Evolutionary conservation across 164 flowering plant genomes (phyloP).

Genomic region (Vitis rupestris): DNA sequence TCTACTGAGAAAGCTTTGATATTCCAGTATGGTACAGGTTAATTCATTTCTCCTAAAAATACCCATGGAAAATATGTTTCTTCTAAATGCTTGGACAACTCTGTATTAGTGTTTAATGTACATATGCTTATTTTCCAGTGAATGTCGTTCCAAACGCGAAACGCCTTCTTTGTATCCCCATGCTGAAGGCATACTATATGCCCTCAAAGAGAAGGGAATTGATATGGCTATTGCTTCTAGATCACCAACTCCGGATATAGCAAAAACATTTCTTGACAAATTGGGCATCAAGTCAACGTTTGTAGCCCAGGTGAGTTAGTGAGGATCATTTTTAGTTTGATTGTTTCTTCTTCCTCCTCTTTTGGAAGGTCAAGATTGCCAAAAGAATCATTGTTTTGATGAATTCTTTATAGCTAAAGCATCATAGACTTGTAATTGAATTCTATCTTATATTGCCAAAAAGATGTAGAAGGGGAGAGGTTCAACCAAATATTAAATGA

Average conservation of each 20-base stretch:
- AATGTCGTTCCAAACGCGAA: slow-evolving; percentile 80
- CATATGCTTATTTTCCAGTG: slow-evolving; percentile 42
- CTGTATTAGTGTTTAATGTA: neutral
- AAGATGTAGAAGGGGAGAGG: too few species aligned
- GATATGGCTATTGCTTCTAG: slow-evolving; percentile 93
- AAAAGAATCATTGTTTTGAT: too few species aligned
- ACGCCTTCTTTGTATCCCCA: slow-evolving; percentile 86
- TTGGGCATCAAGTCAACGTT: slow-evolving; percentile 71
- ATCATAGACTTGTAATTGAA: too few species aligned
- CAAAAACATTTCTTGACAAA: slow-evolving; percentile 79
- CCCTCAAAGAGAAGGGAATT: slow-evolving; percentile 85
- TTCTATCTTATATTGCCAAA: too few species aligned
- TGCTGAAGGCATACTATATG: slow-evolving; percentile 78
- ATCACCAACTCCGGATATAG: slow-evolving; percentile 86
- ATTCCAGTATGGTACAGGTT: neutral
- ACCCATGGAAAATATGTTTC: too few species aligned
- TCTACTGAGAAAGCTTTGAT: neutral
- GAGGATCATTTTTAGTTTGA: neutral
- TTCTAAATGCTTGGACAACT: neutral
- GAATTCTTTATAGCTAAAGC: too few species aligned
- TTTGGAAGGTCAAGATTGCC: too few species aligned
- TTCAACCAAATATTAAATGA: too few species aligned
- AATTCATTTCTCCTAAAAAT: neutral
- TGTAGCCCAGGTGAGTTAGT: slow-evolving; percentile 66
- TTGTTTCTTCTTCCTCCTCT: neutral